Percentiles rank a stretch among this genome's conserved stretches.
Conservation (phyloP, 352 stramenopile species). For the Nothophytophthora sp. region DNA sequence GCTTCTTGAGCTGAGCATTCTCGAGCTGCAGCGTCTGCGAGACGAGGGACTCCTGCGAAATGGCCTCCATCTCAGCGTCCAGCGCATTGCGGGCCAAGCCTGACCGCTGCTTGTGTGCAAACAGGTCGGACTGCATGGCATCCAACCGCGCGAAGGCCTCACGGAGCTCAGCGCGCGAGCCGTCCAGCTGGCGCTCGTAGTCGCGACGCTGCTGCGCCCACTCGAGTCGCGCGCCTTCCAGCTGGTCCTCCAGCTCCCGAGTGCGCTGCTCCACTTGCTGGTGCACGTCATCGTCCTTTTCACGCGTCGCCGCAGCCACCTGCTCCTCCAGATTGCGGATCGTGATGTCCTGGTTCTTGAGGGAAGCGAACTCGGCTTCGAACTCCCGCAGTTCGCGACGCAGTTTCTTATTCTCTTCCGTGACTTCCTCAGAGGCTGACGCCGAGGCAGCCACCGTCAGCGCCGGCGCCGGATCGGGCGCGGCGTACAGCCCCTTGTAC, state of each 20-base stretch:
- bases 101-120: conserved; percentile 81
- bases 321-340: conserved; percentile 95
- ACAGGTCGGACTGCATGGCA: conserved; percentile 91
- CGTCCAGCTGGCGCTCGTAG: conserved; percentile 69
- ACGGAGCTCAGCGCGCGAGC: conserved; percentile 53
- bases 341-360: conserved; percentile 98
- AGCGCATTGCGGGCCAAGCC: conserved; percentile 60
- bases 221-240: conserved; percentile 73
- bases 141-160: conserved; percentile 82
- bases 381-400: conserved; percentile 92
- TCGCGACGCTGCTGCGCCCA: conserved; percentile 81
- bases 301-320: conserved; percentile 77
- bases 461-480: conserved; percentile 78
- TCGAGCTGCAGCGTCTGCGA: conserved; percentile 78
- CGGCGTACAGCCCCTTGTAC: conserved; percentile 87
- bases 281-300: conserved; percentile 67
- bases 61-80: conserved; percentile 87
- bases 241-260: conserved; percentile 61
- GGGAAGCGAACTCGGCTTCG: conserved; percentile 92
- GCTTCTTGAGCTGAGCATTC: conserved; percentile 83
- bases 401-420: conserved; percentile 92
- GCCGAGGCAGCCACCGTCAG: conserved; percentile 60
- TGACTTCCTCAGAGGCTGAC: conserved; percentile 48
- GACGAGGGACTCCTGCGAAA: conserved; percentile 85
- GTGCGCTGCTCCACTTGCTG: conserved; percentile 61